These are phyloP conservation scores for Zygosaccharomyces sapae DNA, from an alignment of 1,139 yeast genomes.

Conservation along the genomic window DNA sequence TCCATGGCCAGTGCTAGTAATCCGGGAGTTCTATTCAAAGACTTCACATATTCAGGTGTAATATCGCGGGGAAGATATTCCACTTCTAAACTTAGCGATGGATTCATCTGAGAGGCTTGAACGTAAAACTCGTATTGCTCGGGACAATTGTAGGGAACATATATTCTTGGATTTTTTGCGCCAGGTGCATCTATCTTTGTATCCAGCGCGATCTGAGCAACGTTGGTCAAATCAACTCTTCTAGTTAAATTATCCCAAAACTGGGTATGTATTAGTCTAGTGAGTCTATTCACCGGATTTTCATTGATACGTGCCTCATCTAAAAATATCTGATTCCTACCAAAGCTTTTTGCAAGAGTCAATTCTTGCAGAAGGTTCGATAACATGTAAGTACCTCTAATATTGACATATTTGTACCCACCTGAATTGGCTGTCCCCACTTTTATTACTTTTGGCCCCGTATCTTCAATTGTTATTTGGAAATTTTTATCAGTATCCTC, in stretches of 20 bases:
- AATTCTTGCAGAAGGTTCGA: conserved; percentile 85
- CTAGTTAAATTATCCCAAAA: conserved; percentile 85
- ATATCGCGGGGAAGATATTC: conserved; percentile 60
- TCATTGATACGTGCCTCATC: conserved; percentile 84
- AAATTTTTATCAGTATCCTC: conserved; percentile 86
- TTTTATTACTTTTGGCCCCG: conserved; percentile 84
- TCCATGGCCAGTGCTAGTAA: conserved; percentile 74
- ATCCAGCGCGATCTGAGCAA: conserved; percentile 70
- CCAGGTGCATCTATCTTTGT: conserved; percentile 67
- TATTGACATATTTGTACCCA: conserved; percentile 67
- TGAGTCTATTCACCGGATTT: conserved; percentile 78
- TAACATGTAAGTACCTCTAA: conserved; percentile 88
- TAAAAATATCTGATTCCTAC: conserved; percentile 68
- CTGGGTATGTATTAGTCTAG: conserved; percentile 66
- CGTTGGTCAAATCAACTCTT: conserved; percentile 56
- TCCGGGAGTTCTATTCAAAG: conserved; percentile 82
- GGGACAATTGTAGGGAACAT: conserved; percentile 63
- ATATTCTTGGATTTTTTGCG: conserved; percentile 57
- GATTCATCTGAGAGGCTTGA: conserved; percentile 50
- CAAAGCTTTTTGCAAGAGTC: conserved; percentile 79
- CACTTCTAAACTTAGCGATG: conserved; percentile 65
- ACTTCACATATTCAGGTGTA: conserved; percentile 66
- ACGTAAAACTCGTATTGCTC: conserved; percentile 73
- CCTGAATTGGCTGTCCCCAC: conserved; percentile 82
- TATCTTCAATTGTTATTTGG: conserved; percentile 89